Evolutionary conservation across 495 filamentous ascomycete genomes (phyloP).

Genomic region (Talaromyces borbonicus): DNA sequence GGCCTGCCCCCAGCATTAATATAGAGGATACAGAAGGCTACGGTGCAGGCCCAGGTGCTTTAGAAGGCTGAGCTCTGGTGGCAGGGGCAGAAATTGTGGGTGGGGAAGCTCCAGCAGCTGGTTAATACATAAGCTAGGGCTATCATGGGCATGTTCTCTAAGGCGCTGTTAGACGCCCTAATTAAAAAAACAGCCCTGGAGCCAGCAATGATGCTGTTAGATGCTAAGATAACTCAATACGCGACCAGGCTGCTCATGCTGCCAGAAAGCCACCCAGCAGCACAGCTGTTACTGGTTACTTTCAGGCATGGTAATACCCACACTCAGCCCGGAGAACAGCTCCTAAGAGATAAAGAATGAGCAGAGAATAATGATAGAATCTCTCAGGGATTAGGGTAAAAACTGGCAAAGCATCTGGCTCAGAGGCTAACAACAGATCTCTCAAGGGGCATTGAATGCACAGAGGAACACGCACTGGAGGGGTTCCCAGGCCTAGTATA

Average conservation of each 20-base stretch:
- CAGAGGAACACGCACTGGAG: background rate
- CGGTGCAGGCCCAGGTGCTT: too few species aligned
- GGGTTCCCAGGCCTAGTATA: background rate
- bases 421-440: too few species aligned
- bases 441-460: background rate
- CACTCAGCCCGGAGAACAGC: conserved; percentile 5
- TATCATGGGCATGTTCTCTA: background rate
- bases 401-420: background rate
- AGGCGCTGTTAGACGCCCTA: background rate
- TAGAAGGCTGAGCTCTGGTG: background rate
- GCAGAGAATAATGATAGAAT: too few species aligned
- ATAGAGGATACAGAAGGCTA: too few species aligned
- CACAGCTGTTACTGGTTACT: too few species aligned
- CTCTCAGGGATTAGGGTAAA: too few species aligned
- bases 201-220: background rate
- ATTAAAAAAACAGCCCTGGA: conserved; percentile 1
- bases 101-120: background rate
- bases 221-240: background rate
- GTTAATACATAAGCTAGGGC: background rate
- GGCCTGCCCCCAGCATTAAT: too few species aligned
- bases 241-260: background rate
- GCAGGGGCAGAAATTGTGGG: background rate
- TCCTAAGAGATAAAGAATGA: background rate
- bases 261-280: too few species aligned
- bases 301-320: background rate